Conservation (phyloP, 2,329 filamentous ascomycete genomes). For the Cladobotryum mycophilum region DNA sequence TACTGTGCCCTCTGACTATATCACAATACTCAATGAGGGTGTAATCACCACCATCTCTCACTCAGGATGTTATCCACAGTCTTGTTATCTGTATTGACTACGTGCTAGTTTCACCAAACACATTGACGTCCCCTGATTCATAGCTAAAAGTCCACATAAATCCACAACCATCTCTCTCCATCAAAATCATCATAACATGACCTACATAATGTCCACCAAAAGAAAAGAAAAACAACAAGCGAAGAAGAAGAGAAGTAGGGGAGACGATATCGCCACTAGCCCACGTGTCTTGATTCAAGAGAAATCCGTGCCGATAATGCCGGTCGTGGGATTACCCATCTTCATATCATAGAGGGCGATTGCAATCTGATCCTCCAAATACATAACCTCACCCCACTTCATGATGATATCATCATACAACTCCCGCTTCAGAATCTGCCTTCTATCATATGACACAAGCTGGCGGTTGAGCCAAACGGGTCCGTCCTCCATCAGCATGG, state of each 20-base stretch:
- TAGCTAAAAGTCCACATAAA: too few species aligned
- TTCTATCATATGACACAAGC: neutral
- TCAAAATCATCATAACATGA: too few species aligned
- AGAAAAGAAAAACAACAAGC: neutral
- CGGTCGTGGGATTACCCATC: neutral
- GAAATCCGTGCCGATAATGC: neutral
- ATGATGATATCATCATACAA: neutral
- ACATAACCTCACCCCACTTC: neutral
- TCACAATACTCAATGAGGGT: too few species aligned
- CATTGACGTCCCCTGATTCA: too few species aligned
- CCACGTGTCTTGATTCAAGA: too few species aligned
- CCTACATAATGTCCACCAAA: neutral
- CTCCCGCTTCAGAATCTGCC: neutral
- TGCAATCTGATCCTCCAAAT: conserved; percentile 1
- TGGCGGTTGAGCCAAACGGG: neutral
- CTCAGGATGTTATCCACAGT: too few species aligned
- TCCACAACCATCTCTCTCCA: too few species aligned
- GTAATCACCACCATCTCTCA: too few species aligned
- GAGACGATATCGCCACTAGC: too few species aligned
- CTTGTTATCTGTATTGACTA: too few species aligned
- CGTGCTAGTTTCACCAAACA: too few species aligned
- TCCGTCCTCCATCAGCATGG: too few species aligned
- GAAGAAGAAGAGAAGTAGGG: neutral
- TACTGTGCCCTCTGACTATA: neutral
- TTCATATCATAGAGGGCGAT: neutral